phyloP scores from a whole-genome alignment of 768 basidiomycete genomes.

The Chlorophyllum brunneum region DNA sequence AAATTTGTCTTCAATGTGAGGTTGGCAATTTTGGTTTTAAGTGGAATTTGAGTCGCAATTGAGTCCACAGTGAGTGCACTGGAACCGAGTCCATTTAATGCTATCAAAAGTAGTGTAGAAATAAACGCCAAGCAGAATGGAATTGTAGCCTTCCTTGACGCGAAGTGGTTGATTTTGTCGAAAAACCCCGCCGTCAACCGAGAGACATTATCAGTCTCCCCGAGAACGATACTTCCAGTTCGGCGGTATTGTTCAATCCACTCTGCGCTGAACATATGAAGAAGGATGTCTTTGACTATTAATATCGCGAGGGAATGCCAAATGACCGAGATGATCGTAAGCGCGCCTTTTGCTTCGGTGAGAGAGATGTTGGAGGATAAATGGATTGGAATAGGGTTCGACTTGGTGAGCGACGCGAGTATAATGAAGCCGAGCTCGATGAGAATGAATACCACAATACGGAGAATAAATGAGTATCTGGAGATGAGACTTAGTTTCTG shows the following conservation, averaged over 20 bases:
- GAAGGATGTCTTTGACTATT: background rate
- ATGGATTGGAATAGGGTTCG: background rate
- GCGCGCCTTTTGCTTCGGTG: background rate
- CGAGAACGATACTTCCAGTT: background rate
- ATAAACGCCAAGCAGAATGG: slow-evolving; percentile 2
- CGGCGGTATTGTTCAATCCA: slow-evolving; percentile 5
- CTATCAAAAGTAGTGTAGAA: background rate
- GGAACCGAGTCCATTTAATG: slow-evolving; percentile 1
- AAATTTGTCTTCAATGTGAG: background rate
- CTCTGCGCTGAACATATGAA: slow-evolving; percentile 6
- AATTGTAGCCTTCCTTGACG: background rate
- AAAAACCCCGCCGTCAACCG: slow-evolving; percentile 4
- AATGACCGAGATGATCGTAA: slow-evolving; percentile 1
- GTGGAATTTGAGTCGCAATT: background rate
- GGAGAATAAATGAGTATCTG: background rate
- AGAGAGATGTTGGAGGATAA: background rate
- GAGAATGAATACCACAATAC: background rate
- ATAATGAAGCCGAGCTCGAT: slow-evolving; percentile 3
- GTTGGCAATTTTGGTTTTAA: background rate
- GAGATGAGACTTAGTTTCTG: background rate
- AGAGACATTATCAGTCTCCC: slow-evolving; percentile 4
- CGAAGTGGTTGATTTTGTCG: background rate
- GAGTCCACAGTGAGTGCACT: background rate
- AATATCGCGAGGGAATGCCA: slow-evolving; percentile 6
- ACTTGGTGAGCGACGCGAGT: background rate